Base-by-base conservation (phyloP, 2,329 filamentous ascomycete species). In the Talaromyces sp. region DNA sequence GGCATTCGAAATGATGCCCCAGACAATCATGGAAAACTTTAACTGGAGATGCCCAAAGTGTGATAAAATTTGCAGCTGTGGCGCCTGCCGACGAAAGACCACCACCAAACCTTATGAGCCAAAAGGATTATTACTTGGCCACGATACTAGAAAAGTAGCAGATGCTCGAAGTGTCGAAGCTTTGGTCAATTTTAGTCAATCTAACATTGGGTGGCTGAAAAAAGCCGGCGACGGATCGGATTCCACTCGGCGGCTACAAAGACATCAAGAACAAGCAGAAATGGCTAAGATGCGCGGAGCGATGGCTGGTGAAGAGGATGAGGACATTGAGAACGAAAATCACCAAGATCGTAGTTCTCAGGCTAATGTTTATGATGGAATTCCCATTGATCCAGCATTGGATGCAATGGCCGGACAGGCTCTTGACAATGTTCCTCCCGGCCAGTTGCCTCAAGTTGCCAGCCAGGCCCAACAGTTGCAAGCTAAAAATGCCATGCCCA, bases 1-100 rank as follows among this genome's bases (percentile, higher is more conserved):
- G 60, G 93, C 91, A 0, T 96, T 96, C 70, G 93, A 98, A 72
- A 85, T 92, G 72, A 89, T 92, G 84, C 95, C 95, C 0, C 86
- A 93, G 68, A 81, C 86, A 22, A 85, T 93, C 0, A 88, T 97
- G 83, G 88, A 96, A 71, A 83, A 91, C 65, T 85, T 88, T 65
- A 81, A 87, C 55, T 99, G 95, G 93, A 85, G 89, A 69, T 99
- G 95, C 66, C 95, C 95, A 0, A 91, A 88, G 70, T 99, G 95
- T 72, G 81, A 85, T 25, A 87, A 88, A 19, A 91, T 93, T 42
- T 99, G 95, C 80, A 96, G 93, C 65, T 97, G 93, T 69, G 90
- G 87, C 13, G 80, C 82, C 52, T 99, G 95, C 73, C 86, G 90
- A 36, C 85, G 86, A 49, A 82, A 85, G 62, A 78, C 81, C 9